phyloP scores from a whole-genome alignment of 805 yeast genomes.

The Alloascoidea hylecoeti region DNA sequence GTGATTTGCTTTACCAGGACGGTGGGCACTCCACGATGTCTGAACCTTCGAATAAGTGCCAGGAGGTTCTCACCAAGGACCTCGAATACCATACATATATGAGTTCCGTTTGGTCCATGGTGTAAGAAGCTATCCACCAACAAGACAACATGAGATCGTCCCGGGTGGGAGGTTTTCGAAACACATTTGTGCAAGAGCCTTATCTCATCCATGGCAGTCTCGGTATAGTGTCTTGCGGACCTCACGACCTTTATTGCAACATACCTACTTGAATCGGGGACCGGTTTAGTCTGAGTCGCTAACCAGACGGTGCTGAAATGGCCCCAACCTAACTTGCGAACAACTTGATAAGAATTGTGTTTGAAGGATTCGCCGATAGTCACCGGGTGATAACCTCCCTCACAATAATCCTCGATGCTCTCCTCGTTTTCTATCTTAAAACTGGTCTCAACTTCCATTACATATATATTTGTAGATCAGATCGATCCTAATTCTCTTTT shows the following conservation, averaged over 20 bases:
- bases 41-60: slow-evolving; percentile 66
- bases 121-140: slow-evolving; percentile 78
- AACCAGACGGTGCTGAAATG: slow-evolving; percentile 95
- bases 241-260: slow-evolving; percentile 94
- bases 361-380: slow-evolving; percentile 76
- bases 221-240: slow-evolving; percentile 81
- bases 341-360: slow-evolving; percentile 59
- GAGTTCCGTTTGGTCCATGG: slow-evolving; percentile 82
- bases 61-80: slow-evolving; percentile 89
- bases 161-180: slow-evolving; percentile 56
- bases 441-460: too few relatives aligned
- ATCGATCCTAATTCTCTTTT: too few relatives aligned
- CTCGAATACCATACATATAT: slow-evolving; percentile 95
- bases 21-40: slow-evolving; percentile 69
- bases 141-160: slow-evolving; percentile 69
- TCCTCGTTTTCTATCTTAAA: slow-evolving; percentile 54
- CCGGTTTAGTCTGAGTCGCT: slow-evolving; percentile 49
- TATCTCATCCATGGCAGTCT: slow-evolving; percentile 90
- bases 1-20: slow-evolving; percentile 70
- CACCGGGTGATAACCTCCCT: slow-evolving; percentile 96
- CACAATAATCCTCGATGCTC: slow-evolving; percentile 67
- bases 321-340: slow-evolving; percentile 96
- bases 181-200: slow-evolving; percentile 53
- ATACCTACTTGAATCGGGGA: slow-evolving; percentile 36
- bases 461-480: too few relatives aligned